Evolutionary conservation across 1,139 yeast species (phyloP), one percentile per base, ranked within the genome.

Genomic region (Pichia sp.): DNA sequence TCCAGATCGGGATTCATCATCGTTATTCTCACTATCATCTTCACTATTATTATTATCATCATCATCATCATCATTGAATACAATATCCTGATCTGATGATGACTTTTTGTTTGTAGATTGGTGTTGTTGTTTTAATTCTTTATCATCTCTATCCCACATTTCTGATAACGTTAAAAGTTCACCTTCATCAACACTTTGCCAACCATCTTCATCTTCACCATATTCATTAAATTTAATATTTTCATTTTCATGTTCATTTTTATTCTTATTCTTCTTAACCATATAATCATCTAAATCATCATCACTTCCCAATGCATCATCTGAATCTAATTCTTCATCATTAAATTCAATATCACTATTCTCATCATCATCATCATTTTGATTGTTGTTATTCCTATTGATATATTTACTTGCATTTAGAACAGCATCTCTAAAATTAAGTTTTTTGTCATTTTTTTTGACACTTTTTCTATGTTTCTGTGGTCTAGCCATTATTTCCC

Each of bases 101-200:
- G 30, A 16, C 3, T 33, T 39, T 10, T n/a, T 24, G 16, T 4
- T 24, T 10, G 6, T 9, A 20, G 28, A 11, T 9, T 6, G 12
- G 37, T 37, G 24, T 27, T 10, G 22, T 28, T 31, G 6, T 26
- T 37, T 43, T 16, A 36, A 55, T 59, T 76, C 82, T 37, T 62
- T 66, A 31, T 80, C 89, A 60, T 86, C 95, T 68, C 80, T 63
- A 62, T 85, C 97, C 96, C 96, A 89, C 6, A 87, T 90, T 55
- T 82, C 89, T 7, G 95, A 84, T 40, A 89, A 69, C 0, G 95
- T 76, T 45, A 85, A 76, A 48, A 89, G 70, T 55, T 87, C 85
- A 32, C 67, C 68, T 60, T 87, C 96, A 57, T 89, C 96, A 40
- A 81, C 64, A 50, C 75, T 69, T 23, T 70, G 65, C 53, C 73